These are phyloP conservation scores for Amyloporia xantha DNA, from an alignment of 768 basidiomycete species.

Conservation along the genomic window DNA sequence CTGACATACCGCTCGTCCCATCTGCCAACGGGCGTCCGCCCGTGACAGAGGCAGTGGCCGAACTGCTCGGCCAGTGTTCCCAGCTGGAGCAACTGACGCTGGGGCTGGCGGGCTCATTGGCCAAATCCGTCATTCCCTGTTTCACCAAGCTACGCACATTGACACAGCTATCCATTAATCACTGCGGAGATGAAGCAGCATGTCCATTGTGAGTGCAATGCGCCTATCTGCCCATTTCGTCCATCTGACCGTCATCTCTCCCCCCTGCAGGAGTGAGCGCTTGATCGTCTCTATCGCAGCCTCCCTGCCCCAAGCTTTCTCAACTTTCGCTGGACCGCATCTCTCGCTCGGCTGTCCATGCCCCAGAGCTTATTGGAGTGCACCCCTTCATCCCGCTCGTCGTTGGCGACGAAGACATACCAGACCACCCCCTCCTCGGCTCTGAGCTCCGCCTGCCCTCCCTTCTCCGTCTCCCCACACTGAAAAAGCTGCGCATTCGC, in stretches of 20 bases:
- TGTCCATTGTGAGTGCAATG: conserved; percentile 30
- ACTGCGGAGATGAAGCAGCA: conserved; percentile 31
- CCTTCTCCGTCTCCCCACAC: conserved; percentile 55
- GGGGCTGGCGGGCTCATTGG: conserved; percentile 41
- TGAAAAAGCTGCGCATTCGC: conserved; percentile 54
- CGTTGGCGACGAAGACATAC: conserved; percentile 55
- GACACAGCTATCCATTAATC: conserved; percentile 40
- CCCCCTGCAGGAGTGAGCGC: conserved; percentile 50
- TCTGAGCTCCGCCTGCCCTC: conserved; percentile 56
- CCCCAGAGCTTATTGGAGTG: conserved; percentile 46
- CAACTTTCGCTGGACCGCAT: conserved; percentile 56
- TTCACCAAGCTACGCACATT: conserved; percentile 41
- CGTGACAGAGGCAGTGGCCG: conserved; percentile 41
- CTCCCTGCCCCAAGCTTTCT: conserved; percentile 45
- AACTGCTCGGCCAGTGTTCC: conserved; percentile 43
- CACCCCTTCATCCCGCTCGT: conserved; percentile 58
- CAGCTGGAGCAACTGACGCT: conserved; percentile 44
- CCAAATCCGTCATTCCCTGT: conserved; percentile 41
- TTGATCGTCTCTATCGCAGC: conserved; percentile 64
- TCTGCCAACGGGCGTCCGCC: conserved; percentile 14
- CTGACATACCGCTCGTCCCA: too few relatives aligned
- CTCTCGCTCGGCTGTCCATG: conserved; percentile 60
- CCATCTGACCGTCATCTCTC: conserved; percentile 10
- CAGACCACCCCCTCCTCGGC: conserved; percentile 41
- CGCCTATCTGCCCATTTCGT: background rate